Evolutionary conservation across 73 alveolate genomes (phyloP).

Genomic region (Paramecium sonneborni): DNA sequence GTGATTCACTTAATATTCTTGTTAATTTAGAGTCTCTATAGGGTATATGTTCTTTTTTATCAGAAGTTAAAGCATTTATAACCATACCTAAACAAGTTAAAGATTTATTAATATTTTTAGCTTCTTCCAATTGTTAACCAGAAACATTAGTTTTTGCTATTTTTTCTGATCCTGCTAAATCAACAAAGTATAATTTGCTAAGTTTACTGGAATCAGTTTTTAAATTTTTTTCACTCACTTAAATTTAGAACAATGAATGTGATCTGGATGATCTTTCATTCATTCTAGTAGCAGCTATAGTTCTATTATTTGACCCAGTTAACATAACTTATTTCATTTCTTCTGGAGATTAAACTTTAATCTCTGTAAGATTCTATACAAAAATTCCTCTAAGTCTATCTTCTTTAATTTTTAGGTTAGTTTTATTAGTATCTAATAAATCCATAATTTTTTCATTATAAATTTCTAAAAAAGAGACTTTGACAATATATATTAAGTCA

Average conservation of each 20-base stretch:
- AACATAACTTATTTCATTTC: slow-evolving; percentile 94
- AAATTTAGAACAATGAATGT: slow-evolving; percentile 90
- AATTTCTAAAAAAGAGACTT: slow-evolving; percentile 90
- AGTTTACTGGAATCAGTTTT: slow-evolving; percentile 87
- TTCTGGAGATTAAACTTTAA: slow-evolving; percentile 83
- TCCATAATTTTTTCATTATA: slow-evolving; percentile 91
- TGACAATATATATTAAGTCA: slow-evolving; percentile 80
- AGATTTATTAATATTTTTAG: slow-evolving; percentile 93
- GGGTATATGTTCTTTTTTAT: slow-evolving; percentile 86
- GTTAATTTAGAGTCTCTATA: slow-evolving; percentile 97
- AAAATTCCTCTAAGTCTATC: slow-evolving; percentile 94
- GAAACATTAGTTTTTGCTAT: slow-evolving; percentile 90
- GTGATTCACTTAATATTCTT: slow-evolving; percentile 88
- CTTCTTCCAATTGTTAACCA: slow-evolving; percentile 94
- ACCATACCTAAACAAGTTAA: slow-evolving; percentile 96
- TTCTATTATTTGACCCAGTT: slow-evolving; percentile 91
- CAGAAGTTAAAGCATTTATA: slow-evolving; percentile 92
- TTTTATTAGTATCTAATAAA: slow-evolving; percentile 88
- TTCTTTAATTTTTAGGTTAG: slow-evolving; percentile 87
- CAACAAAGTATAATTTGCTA: slow-evolving; percentile 94
- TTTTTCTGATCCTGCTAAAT: slow-evolving; percentile 98
- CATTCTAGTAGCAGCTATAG: slow-evolving; percentile 98
- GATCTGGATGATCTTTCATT: slow-evolving; percentile 94
- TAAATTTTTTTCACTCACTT: slow-evolving; percentile 87
- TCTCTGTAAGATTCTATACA: slow-evolving; percentile 95